phyloP scores from a whole-genome alignment of 768 basidiomycete species.

The Rhizopogon roseolus region DNA sequence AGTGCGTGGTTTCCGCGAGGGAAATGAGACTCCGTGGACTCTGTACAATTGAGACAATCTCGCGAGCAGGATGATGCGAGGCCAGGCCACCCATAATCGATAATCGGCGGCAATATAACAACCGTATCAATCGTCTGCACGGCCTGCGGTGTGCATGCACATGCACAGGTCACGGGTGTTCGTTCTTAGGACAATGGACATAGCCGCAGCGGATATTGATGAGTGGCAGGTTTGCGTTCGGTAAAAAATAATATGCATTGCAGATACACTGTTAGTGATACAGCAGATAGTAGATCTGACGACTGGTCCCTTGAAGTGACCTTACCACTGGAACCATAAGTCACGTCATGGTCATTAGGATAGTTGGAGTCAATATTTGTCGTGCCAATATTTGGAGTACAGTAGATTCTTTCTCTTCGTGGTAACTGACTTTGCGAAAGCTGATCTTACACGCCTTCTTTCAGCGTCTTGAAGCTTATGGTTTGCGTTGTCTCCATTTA shows the following conservation, averaged over 20 bases:
- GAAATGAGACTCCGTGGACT: slow-evolving; percentile 10
- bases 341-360: too few relatives aligned
- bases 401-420: too few relatives aligned
- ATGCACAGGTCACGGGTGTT: not conserved
- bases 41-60: not conserved
- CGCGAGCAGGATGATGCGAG: not conserved
- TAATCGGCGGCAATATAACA: not conserved
- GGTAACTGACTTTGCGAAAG: too few relatives aligned
- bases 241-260: not conserved
- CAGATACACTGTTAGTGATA: too few relatives aligned
- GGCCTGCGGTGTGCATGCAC: not conserved
- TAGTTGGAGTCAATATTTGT: too few relatives aligned
- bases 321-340: not conserved
- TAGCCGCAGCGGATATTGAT: not conserved
- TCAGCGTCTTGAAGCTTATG: too few relatives aligned
- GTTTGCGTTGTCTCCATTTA: too few relatives aligned
- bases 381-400: too few relatives aligned
- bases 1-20: slow-evolving; percentile 28
- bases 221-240: not conserved
- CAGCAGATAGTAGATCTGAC: too few relatives aligned
- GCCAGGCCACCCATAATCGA: not conserved
- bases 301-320: too few relatives aligned
- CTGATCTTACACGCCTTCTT: too few relatives aligned
- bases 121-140: not conserved
- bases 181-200: not conserved